phyloP scores from a whole-genome alignment of 2,329 filamentous ascomycete genomes.

The Pseudogymnoascus sp. region DNA sequence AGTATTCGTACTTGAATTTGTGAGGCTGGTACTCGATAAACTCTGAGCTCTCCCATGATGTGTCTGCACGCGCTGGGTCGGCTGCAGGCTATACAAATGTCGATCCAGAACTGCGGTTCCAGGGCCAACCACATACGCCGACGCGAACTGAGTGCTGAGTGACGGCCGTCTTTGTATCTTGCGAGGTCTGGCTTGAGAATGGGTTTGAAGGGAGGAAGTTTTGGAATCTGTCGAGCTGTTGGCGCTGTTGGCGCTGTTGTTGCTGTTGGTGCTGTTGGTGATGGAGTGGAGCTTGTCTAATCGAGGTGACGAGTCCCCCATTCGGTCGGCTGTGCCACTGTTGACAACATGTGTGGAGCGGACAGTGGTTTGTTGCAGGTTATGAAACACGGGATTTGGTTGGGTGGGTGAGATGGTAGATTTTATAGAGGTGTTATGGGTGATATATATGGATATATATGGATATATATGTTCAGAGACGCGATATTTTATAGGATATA shows the following conservation, averaged over 20 bases:
- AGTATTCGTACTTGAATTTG: conserved; percentile 8
- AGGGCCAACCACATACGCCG: conserved; percentile 4
- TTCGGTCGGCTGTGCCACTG: conserved; percentile 9
- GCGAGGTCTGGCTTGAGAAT: background rate
- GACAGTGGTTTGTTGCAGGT: background rate
- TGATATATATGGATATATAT: too few relatives aligned
- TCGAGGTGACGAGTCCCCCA: conserved; percentile 6
- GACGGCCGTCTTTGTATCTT: background rate
- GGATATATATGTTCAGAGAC: background rate
- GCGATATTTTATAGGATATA: background rate
- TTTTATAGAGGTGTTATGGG: background rate
- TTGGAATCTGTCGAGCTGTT: conserved; percentile 7
- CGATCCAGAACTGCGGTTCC: conserved; percentile 9
- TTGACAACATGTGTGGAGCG: conserved; percentile 9
- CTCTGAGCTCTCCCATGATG: conserved; percentile 8
- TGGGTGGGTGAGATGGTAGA: background rate
- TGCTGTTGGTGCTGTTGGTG: background rate
- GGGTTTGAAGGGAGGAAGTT: background rate
- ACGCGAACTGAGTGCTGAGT: background rate
- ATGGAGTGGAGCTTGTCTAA: conserved; percentile 7
- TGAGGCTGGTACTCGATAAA: conserved; percentile 9
- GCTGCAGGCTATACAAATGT: conserved; percentile 6
- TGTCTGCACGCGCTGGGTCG: conserved; percentile 6
- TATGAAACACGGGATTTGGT: conserved; percentile 4
- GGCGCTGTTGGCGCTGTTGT: background rate